Percentiles rank a stretch among this genome's conserved stretches.
phyloP scores from a whole-genome alignment of 2,329 filamentous ascomycete genomes.

The Boeremia lycopersici region DNA sequence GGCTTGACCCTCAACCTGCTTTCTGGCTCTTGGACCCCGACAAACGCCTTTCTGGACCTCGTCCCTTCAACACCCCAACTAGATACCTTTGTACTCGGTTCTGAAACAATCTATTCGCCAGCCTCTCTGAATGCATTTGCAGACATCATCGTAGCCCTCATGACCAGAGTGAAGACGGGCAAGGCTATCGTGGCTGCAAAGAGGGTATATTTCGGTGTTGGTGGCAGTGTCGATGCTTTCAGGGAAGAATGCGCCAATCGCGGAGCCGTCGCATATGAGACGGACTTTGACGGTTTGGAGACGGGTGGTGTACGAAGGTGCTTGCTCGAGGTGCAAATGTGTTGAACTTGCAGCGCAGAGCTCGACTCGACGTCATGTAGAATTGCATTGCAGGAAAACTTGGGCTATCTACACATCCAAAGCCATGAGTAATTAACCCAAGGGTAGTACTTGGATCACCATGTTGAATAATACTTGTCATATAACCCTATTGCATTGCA shows the following conservation, averaged over 20 bases:
- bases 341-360: conserved; percentile 12
- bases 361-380: neutral
- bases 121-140: conserved; percentile 72
- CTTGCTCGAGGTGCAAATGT: conserved; percentile 54
- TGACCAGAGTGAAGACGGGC: conserved; percentile 60
- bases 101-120: conserved; percentile 84
- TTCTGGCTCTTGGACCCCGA: conserved; percentile 74
- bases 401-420: conserved; percentile 9
- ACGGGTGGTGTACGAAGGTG: conserved; percentile 52
- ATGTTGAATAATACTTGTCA: no score
- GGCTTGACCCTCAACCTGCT: conserved; percentile 68
- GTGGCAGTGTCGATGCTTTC: conserved; percentile 80
- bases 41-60: conserved; percentile 62
- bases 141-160: conserved; percentile 66
- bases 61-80: conserved; percentile 52
- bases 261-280: conserved; percentile 55
- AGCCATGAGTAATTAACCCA: no score
- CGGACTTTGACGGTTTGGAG: conserved; percentile 55
- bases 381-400: neutral
- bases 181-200: conserved; percentile 76
- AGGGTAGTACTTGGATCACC: no score
- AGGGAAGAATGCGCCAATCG: conserved; percentile 50
- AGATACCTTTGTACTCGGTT: conserved; percentile 65
- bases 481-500: neutral
- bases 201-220: conserved; percentile 82